Evolutionary conservation across 2,329 filamentous ascomycete species (phyloP).

Genomic region (Diaporthe destruens): DNA sequence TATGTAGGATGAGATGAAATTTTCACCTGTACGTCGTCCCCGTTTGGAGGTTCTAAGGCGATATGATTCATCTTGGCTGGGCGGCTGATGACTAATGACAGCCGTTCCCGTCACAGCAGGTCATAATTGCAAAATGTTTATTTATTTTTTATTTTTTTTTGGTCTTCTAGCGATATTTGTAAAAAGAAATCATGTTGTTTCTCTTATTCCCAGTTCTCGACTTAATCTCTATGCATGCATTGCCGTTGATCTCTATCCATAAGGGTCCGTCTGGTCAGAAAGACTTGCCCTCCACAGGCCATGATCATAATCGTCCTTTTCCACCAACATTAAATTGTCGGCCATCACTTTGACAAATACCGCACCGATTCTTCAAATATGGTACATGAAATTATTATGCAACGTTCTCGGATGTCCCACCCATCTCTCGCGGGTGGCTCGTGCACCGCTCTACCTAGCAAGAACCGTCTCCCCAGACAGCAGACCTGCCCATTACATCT

Average conservation of each 20-base stretch:
- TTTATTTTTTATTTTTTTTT: neutral
- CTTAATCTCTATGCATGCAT: neutral
- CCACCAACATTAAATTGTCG: neutral
- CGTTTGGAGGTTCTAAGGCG: neutral
- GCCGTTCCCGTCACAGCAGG: neutral
- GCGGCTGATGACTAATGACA: constrained; percentile 3
- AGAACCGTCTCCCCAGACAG: too few species aligned
- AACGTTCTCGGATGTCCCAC: neutral
- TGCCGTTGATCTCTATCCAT: too few species aligned
- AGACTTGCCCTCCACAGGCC: constrained; percentile 48
- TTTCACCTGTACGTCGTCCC: neutral
- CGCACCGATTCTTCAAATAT: too few species aligned
- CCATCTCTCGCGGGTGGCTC: neutral
- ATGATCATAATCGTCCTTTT: neutral
- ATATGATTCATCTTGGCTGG: neutral
- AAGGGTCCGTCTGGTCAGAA: neutral
- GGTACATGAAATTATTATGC: too few species aligned
- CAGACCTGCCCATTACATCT: neutral
- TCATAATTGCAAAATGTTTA: too few species aligned
- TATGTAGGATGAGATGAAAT: neutral
- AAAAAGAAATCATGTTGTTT: too few species aligned
- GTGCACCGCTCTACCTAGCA: neutral
- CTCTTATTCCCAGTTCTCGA: neutral
- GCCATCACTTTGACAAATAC: neutral
- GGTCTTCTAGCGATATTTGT: neutral